Percentiles rank a stretch among this genome's conserved stretches.
Evolutionary conservation across 805 yeast genomes (phyloP).

Genomic region (Zygosaccharomyces kombuchaensis): DNA sequence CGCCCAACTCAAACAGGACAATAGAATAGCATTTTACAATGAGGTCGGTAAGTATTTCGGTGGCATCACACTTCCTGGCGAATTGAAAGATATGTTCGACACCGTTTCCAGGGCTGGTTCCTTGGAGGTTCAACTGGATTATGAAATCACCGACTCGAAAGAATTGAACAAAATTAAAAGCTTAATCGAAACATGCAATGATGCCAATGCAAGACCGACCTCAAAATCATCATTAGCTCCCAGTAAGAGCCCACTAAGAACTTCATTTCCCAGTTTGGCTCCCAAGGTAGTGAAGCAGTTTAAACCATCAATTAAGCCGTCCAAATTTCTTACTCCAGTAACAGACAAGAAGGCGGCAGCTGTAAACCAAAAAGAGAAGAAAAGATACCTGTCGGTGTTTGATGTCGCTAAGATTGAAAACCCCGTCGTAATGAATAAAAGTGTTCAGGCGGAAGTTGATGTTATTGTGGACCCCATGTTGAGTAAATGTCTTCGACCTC

Average conservation of each 20-base stretch:
- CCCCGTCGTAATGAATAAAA: conserved; percentile 42
- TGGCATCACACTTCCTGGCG: conserved; percentile 16
- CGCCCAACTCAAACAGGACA: conserved; percentile 35
- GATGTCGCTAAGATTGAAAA: conserved; percentile 35
- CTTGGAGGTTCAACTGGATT: conserved; percentile 61
- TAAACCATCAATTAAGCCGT: conserved; percentile 15
- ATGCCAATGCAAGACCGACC: neutral
- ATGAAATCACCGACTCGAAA: conserved; percentile 34
- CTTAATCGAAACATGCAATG: neutral
- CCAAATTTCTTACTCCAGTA: conserved; percentile 14
- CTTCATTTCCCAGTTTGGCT: conserved; percentile 2
- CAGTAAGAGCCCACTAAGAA: neutral
- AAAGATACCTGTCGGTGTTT: conserved; percentile 37
- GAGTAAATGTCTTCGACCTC: conserved; percentile 59
- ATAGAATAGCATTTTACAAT: conserved; percentile 25
- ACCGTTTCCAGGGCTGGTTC: conserved; percentile 48
- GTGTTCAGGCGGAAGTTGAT: conserved; percentile 33
- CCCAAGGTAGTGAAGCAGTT: conserved; percentile 14
- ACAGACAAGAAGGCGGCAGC: neutral
- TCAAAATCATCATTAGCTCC: conserved; percentile 3
- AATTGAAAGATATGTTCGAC: conserved; percentile 31
- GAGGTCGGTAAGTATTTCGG: conserved; percentile 32
- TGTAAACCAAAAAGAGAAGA: conserved; percentile 12
- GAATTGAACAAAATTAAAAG: conserved; percentile 14
- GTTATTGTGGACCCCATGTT: conserved; percentile 61